A percentile compares a stretch with the other conserved stretches of the same genome.
Evolutionary conservation across 1,284 basidiomycete species (phyloP).

Genomic region (Puccinia horiana): DNA sequence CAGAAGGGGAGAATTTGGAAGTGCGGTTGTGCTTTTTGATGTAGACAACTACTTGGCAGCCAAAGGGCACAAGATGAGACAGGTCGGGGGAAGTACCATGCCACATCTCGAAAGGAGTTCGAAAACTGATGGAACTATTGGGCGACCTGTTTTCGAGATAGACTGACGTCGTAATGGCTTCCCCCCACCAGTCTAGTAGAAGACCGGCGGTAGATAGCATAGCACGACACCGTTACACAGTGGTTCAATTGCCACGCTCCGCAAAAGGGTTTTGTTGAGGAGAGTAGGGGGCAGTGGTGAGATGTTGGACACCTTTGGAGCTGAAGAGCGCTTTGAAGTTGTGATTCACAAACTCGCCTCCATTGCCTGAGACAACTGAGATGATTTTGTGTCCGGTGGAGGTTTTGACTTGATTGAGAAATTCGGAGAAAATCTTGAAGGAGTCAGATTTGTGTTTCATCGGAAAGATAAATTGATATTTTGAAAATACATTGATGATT

Average conservation of each 20-base stretch:
- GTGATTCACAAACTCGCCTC: no score
- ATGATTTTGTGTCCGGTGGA: neutral
- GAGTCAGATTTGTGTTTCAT: neutral
- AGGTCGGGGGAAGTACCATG: neutral
- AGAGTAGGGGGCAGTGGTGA: neutral
- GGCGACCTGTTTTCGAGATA: constrained; percentile 12
- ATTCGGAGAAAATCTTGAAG: neutral
- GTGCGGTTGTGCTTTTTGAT: neutral
- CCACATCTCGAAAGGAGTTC: neutral
- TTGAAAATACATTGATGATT: neutral
- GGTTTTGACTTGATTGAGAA: neutral
- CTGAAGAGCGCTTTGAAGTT: neutral
- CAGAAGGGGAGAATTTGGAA: neutral
- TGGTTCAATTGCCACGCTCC: neutral
- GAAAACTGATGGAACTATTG: neutral
- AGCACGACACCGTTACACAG: neutral
- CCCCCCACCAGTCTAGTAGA: neutral
- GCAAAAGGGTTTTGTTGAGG: constrained; percentile 18
- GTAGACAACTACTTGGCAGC: neutral
- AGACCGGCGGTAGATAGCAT: neutral
- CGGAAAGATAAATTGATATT: neutral
- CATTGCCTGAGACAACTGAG: no score
- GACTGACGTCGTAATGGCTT: constrained; percentile 8
- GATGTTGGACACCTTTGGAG: neutral
- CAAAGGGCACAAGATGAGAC: constrained; percentile 2